phyloP scores from a whole-genome alignment of 352 stramenopile species.

The Phytophthora nicotianae region DNA sequence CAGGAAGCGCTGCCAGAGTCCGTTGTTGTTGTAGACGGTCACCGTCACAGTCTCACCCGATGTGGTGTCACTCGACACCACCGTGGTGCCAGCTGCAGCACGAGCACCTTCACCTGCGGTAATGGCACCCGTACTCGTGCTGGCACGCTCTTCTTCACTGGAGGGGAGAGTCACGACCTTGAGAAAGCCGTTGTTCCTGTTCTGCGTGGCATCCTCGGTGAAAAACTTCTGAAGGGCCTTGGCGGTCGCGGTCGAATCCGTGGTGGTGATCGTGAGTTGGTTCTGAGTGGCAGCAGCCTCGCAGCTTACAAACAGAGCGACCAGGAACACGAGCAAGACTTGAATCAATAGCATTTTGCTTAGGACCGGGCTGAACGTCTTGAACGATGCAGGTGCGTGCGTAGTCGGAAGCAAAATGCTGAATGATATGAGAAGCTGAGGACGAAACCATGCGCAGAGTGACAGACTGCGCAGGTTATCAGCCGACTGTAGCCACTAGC shows the following conservation, averaged over 20 bases:
- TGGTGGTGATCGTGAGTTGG: constrained; percentile 16
- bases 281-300: constrained; percentile 12
- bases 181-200: constrained; percentile 18
- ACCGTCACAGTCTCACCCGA: constrained; percentile 14
- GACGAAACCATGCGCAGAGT: constrained; percentile 1
- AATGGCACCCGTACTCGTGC: constrained; percentile 1
- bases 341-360: constrained; percentile 19
- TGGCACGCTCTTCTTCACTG: constrained; percentile 13
- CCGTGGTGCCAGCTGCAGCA: constrained; percentile 10
- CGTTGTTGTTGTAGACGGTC: constrained; percentile 32
- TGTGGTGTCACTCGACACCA: constrained; percentile 4
- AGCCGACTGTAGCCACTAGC: background rate
- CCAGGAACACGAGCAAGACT: constrained; percentile 8
- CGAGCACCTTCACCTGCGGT: constrained; percentile 14
- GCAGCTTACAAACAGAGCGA: constrained; percentile 11
- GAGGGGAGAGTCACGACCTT: constrained; percentile 14
- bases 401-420: constrained; percentile 13
- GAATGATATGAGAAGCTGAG: constrained; percentile 11
- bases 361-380: constrained; percentile 4
- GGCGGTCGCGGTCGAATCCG: constrained; percentile 12
- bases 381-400: background rate
- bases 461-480: constrained; percentile 2
- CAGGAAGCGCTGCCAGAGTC: constrained; percentile 27
- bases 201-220: constrained; percentile 9
- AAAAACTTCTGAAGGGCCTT: constrained; percentile 23